These are phyloP conservation scores for Fusarium sp. DNA, from an alignment of 2,329 filamentous ascomycete species.

Conservation along the genomic window DNA sequence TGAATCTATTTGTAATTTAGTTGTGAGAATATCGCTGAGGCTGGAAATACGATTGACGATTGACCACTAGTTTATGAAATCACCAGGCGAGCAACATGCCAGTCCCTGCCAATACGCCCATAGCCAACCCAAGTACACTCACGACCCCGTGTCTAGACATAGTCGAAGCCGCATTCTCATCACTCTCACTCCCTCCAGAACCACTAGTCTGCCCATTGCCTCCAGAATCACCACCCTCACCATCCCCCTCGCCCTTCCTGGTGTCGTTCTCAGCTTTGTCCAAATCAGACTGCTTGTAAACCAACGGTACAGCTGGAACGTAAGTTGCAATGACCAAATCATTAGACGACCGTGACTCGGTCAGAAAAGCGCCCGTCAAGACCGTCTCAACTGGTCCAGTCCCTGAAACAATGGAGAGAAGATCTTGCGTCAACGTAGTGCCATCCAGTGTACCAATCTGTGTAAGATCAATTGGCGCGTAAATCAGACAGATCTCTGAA, in stretches of 20 bases:
- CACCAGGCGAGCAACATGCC: constrained; percentile 15
- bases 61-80: no score
- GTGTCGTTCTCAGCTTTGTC: not conserved
- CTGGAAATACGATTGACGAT: not conserved
- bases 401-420: not conserved
- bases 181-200: not conserved
- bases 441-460: constrained; percentile 6
- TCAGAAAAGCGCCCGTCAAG: not conserved
- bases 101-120: constrained; percentile 15
- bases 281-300: not conserved
- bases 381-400: not conserved
- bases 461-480: not conserved
- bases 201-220: no score
- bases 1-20: not conserved
- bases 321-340: constrained; percentile 10
- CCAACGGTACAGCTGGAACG: constrained; percentile 5
- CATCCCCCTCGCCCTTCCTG: not conserved
- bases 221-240: not conserved
- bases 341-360: not conserved
- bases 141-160: not conserved
- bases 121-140: not conserved
- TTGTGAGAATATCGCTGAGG: no score
- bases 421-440: not conserved
- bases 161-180: not conserved
- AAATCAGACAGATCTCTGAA: not conserved